Conservation (phyloP, 768 basidiomycete genomes). For the Hydnomerulius pinastri region DNA sequence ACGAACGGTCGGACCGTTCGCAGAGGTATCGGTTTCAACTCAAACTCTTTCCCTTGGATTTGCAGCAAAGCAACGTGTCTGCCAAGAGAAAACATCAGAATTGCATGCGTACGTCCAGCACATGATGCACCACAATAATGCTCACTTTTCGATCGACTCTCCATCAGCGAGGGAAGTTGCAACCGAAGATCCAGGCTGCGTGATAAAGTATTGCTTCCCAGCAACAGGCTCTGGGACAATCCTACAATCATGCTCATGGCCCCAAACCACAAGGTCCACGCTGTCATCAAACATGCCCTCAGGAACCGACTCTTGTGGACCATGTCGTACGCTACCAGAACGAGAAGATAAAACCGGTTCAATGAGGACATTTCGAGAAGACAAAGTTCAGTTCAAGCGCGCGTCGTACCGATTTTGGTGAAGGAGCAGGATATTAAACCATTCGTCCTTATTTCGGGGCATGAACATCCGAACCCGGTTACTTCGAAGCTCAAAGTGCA, state of each 20-base stretch:
- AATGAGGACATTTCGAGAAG: conserved; percentile 13
- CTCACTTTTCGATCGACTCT: conserved; percentile 87
- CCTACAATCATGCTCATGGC: conserved; percentile 98
- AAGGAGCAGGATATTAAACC: conserved; percentile 93
- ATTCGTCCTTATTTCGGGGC: conserved; percentile 86
- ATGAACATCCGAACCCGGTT: conserved; percentile 96
- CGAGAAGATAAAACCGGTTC: neutral
- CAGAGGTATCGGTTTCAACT: conserved; percentile 82
- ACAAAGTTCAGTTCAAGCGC: neutral
- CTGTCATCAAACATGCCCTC: conserved; percentile 98
- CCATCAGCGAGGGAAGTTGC: conserved; percentile 95
- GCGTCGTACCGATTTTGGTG: conserved; percentile 88
- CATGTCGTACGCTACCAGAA: conserved; percentile 83
- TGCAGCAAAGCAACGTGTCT: conserved; percentile 92
- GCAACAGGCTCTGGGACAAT: conserved; percentile 89
- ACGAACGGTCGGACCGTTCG: conserved; percentile 95
- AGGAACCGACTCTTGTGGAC: conserved; percentile 91
- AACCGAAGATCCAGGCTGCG: conserved; percentile 93
- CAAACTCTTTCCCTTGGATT: conserved; percentile 86
- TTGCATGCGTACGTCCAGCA: neutral
- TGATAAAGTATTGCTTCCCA: conserved; percentile 88
- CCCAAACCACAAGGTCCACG: conserved; percentile 94
- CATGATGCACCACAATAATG: neutral
- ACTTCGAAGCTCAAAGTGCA: conserved; percentile 94
- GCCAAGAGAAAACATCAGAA: neutral